A percentile compares a stretch with the other conserved stretches of the same genome.
Conservation (phyloP, 371 early-diverging fungal species). For the Mucor mucedo region DNA sequence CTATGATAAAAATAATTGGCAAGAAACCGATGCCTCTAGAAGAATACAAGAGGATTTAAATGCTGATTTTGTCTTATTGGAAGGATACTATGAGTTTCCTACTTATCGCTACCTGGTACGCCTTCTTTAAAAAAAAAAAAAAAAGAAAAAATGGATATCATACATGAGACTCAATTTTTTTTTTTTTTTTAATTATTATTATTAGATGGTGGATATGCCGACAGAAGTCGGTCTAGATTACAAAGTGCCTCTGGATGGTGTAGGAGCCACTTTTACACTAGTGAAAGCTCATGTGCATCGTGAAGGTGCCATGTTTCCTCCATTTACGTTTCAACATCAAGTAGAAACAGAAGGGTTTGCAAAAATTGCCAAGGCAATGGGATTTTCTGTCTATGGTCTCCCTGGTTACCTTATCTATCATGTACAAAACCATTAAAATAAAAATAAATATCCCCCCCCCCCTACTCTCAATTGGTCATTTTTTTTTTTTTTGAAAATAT, state of each 20-base stretch:
- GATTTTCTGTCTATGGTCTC: constrained; percentile 65
- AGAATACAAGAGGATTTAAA: constrained; percentile 58
- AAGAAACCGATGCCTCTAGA: constrained; percentile 63
- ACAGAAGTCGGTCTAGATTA: constrained; percentile 37
- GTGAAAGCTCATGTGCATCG: constrained; percentile 75
- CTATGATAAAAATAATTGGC: constrained; percentile 76
- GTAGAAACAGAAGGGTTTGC: constrained; percentile 82
- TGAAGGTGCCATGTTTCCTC: constrained; percentile 60
- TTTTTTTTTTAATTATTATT: neutral
- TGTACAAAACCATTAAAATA: constrained; percentile 14
- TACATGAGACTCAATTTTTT: no score
- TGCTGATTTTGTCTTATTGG: constrained; percentile 44
- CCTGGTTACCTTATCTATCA: constrained; percentile 65
- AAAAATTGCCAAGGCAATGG: constrained; percentile 71
- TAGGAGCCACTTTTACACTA: constrained; percentile 53
- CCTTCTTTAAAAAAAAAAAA: neutral
- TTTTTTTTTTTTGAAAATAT: no score
- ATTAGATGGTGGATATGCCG: constrained; percentile 51
- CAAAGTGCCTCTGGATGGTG: constrained; percentile 50
- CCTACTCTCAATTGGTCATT: no score
- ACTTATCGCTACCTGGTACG: constrained; percentile 46
- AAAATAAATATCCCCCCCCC: neutral
- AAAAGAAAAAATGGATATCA: neutral
- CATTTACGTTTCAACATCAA: constrained; percentile 49
- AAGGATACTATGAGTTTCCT: constrained; percentile 53